Base-by-base conservation (phyloP, 169 alveolate genomes). In the Plasmodium knowlesi region DNA sequence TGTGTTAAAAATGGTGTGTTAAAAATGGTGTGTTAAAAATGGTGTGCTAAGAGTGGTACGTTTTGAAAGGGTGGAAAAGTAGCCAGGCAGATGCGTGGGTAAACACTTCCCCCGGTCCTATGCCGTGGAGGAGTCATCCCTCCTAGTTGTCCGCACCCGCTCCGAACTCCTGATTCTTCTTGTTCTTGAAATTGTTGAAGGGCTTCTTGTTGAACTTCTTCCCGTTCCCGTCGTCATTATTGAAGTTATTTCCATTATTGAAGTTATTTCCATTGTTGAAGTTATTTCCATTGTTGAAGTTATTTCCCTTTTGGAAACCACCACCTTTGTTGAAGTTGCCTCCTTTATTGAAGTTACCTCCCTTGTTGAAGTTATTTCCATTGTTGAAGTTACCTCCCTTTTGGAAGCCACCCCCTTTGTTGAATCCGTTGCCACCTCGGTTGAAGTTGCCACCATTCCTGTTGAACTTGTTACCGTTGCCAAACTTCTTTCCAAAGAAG, bases 161-260 rank as follows among this genome's bases (percentile, higher is more conserved):
- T 14, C 28, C 71, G 10, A 82, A 22, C 43, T 82, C 19, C 46
- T 73, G 80, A 41, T 54, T 85, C 28, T 85, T 85, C 61, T 37
- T 85, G 71, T 85, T 85, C 61, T 84, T 84, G 78, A 84, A 84
- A 34, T 84, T 84, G 37, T 84, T 84, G 34, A 84, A 84, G 30
- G 92, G 92, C 39, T 85, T 85, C 50, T 37, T 82, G 41, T 82
- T 82, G 50, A 30, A 30, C 9, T 54, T 54, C 30, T 28, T 28
- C 2, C 70, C 70, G 57, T 46, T 22, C 14, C 28, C 79, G 19
- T 57, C 39, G 61, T 54, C 70, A 9, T 82, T 82, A 57, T 8
- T 50, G 78, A 1, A 39, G 46, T 5, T 32, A 32, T 32, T 5
- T 39, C 70, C 22, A 39, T 78, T 39, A 12, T 78, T 78, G 61